Evolutionary conservation across 768 basidiomycete genomes (phyloP).

Genomic region (Russula emetica): DNA sequence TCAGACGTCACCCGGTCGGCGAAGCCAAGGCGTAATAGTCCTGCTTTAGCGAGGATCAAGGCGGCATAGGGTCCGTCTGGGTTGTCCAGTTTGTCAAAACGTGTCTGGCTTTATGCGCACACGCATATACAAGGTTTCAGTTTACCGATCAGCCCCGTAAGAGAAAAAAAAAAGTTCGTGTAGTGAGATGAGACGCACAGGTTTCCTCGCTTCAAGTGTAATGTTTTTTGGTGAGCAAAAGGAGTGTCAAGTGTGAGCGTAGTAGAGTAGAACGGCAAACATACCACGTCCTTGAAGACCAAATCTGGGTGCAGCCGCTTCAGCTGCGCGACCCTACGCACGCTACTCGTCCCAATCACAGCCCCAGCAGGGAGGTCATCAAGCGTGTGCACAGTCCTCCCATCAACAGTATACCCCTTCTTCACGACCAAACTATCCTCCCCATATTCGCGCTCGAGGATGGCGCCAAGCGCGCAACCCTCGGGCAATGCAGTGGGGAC

Average conservation of each 20-base stretch:
- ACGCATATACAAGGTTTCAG: neutral
- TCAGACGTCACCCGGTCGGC: slow-evolving; percentile 71
- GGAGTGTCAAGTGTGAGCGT: neutral
- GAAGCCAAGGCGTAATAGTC: slow-evolving; percentile 76
- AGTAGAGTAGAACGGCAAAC: slow-evolving; percentile 35
- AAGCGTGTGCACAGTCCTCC: slow-evolving; percentile 53
- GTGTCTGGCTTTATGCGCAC: slow-evolving; percentile 62
- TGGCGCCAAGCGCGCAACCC: slow-evolving; percentile 80
- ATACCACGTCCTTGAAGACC: slow-evolving; percentile 82
- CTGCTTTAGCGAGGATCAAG: slow-evolving; percentile 90
- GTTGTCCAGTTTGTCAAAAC: slow-evolving; percentile 86
- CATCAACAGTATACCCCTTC: slow-evolving; percentile 44
- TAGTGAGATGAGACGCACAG: slow-evolving; percentile 50
- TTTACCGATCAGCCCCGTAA: neutral
- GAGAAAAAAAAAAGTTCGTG: neutral
- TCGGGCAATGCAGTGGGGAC: slow-evolving; percentile 83
- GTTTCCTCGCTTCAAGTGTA: slow-evolving; percentile 69
- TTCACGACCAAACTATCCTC: slow-evolving; percentile 87
- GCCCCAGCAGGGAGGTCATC: slow-evolving; percentile 83
- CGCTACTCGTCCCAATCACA: slow-evolving; percentile 94
- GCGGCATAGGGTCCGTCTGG: slow-evolving; percentile 76
- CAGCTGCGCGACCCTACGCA: slow-evolving; percentile 87
- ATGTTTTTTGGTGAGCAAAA: slow-evolving; percentile 1
- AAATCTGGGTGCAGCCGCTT: slow-evolving; percentile 71
- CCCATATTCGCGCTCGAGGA: slow-evolving; percentile 83